These are phyloP conservation scores for Rhodotorula sp. DNA, from an alignment of 1,284 basidiomycete genomes.

Conservation along the genomic window DNA sequence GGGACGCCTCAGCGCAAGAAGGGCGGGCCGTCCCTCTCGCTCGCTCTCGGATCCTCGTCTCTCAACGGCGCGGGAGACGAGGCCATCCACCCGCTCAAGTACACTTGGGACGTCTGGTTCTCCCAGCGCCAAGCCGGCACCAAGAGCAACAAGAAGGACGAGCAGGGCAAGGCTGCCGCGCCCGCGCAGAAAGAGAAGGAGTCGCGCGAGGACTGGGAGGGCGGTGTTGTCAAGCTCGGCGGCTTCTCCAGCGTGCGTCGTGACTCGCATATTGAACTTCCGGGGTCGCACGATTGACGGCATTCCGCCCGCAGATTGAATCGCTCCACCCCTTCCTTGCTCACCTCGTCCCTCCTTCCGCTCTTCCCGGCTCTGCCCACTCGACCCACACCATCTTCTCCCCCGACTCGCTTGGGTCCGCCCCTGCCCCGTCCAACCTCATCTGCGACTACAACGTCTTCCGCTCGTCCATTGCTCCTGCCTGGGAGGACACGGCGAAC, in stretches of 20 bases:
- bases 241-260: slow-evolving; percentile 38
- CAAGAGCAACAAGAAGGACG: slow-evolving; percentile 31
- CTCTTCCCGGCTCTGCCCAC: slow-evolving; percentile 35
- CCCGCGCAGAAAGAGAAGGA: slow-evolving; percentile 36
- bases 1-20: slow-evolving; percentile 15
- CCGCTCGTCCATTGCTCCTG: slow-evolving; percentile 52
- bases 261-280: too few species aligned
- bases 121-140: slow-evolving; percentile 25
- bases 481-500: slow-evolving; percentile 54
- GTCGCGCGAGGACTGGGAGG: slow-evolving; percentile 41
- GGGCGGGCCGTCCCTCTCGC: slow-evolving; percentile 31
- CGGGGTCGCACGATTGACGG: not conserved
- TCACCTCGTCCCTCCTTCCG: slow-evolving; percentile 40
- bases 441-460: slow-evolving; percentile 50
- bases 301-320: slow-evolving; percentile 30
- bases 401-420: slow-evolving; percentile 8
- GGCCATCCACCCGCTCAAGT: slow-evolving; percentile 40
- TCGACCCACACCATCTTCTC: slow-evolving; percentile 32
- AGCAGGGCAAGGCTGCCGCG: slow-evolving; percentile 19
- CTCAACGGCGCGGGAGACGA: not conserved
- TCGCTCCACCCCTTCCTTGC: slow-evolving; percentile 43
- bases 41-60: slow-evolving; percentile 9
- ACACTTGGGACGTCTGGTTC: slow-evolving; percentile 43
- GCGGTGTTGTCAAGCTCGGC: slow-evolving; percentile 38
- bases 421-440: slow-evolving; percentile 31